phyloP scores from a whole-genome alignment of 768 basidiomycete genomes.

The Hemileccinum rubropunctum region DNA sequence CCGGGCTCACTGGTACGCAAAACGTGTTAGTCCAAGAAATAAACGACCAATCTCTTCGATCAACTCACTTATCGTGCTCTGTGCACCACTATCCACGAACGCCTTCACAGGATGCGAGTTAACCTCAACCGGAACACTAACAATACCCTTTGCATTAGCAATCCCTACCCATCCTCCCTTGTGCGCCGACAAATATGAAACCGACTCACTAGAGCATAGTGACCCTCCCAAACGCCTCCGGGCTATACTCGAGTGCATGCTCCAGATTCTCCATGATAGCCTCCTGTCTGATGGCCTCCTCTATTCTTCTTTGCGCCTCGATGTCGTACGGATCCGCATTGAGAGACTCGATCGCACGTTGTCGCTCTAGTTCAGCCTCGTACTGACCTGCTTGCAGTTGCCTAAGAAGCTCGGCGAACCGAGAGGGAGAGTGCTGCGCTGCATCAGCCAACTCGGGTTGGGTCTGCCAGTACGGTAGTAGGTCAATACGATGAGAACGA shows the following conservation, averaged over 20 bases:
- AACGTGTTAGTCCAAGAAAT: background rate
- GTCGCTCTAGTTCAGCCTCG: conserved; percentile 51
- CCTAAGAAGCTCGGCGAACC: conserved; percentile 72
- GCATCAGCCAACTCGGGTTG: conserved; percentile 84
- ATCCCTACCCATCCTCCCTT: background rate
- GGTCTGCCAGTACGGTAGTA: conserved; percentile 38
- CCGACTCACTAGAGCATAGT: conserved; percentile 92
- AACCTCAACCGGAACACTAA: conserved; percentile 86
- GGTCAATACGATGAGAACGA: background rate
- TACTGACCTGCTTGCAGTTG: conserved; percentile 57
- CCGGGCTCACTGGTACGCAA: conserved; percentile 71
- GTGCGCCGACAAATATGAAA: background rate
- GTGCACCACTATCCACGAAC: conserved; percentile 98
- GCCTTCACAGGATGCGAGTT: conserved; percentile 90
- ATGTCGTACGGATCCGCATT: conserved; percentile 90
- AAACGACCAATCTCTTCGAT: background rate
- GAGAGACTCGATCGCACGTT: conserved; percentile 62
- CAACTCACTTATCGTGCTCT: conserved; percentile 88
- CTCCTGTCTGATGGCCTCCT: conserved; percentile 88
- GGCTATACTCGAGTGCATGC: conserved; percentile 91
- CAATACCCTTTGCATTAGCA: conserved; percentile 10
- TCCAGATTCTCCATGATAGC: conserved; percentile 90
- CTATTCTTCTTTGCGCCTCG: conserved; percentile 90
- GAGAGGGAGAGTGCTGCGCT: conserved; percentile 59
- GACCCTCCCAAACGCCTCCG: conserved; percentile 91